Conservation (phyloP, 495 filamentous ascomycete species). For the Xylaria flabelliformis region DNA sequence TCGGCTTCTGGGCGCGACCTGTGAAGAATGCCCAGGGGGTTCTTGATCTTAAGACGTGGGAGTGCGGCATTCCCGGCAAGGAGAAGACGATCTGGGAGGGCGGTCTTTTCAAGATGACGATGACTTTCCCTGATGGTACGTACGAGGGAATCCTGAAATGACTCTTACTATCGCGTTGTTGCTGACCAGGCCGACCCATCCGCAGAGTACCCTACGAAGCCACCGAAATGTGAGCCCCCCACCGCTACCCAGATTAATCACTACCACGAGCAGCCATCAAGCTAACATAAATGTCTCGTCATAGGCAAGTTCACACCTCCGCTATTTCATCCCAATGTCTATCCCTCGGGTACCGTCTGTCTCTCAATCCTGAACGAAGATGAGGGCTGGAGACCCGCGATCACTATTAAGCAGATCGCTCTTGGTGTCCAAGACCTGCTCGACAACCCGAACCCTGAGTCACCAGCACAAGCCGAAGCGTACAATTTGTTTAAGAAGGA, state of each 20-base stretch:
- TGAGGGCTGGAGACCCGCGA: slow-evolving; percentile 97
- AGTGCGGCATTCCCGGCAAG: slow-evolving; percentile 94
- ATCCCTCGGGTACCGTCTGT: slow-evolving; percentile 97
- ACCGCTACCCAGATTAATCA: not conserved
- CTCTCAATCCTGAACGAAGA: slow-evolving; percentile 98
- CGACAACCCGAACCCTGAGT: slow-evolving; percentile 96
- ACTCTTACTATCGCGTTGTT: slow-evolving; percentile 31
- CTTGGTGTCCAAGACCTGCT: slow-evolving; percentile 95
- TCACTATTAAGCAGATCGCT: slow-evolving; percentile 96
- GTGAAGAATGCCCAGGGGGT: slow-evolving; percentile 77
- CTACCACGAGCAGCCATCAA: slow-evolving; percentile 25
- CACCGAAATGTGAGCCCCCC: slow-evolving; percentile 83
- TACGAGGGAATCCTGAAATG: slow-evolving; percentile 24
- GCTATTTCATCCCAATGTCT: slow-evolving; percentile 98
- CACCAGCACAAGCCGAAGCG: slow-evolving; percentile 94
- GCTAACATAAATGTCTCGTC: slow-evolving; percentile 35
- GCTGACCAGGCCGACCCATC: slow-evolving; percentile 29
- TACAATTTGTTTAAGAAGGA: slow-evolving; percentile 98
- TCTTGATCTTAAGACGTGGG: slow-evolving; percentile 93
- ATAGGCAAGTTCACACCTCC: slow-evolving; percentile 95
- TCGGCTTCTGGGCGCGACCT: slow-evolving; percentile 95
- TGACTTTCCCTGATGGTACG: slow-evolving; percentile 94
- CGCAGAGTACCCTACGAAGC: slow-evolving; percentile 97
- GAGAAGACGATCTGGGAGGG: slow-evolving; percentile 97
- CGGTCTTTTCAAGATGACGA: slow-evolving; percentile 89